Evolutionary conservation across 2,329 filamentous ascomycete species (phyloP), one percentile per base, ranked within the genome.

Genomic region (Ceratocystiopsis sp.): DNA sequence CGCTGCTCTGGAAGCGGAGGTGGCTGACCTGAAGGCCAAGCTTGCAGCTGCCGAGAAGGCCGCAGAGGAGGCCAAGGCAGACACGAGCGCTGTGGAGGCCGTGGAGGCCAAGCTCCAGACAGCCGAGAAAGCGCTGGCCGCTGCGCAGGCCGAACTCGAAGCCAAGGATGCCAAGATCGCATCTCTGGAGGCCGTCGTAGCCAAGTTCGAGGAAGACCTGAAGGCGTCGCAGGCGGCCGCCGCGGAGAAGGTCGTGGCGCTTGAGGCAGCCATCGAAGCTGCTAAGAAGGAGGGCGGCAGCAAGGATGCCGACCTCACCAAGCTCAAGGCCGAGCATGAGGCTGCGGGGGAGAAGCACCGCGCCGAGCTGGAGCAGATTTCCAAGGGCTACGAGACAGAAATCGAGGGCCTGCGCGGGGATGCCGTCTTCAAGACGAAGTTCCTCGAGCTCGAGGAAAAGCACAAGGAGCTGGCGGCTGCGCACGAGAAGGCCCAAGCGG

Each of bases 361-460:
- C 47, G 65, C 69, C 50, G 71, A 74, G 53, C 63, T 80, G 50
- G 64, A 71, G 55, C 67, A 66, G 47, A 57, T 79, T 43, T 73
- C 73, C 1, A 62, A 71, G 48, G 74, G 78, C 50, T 77, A 76
- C 49, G 70, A 78, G 54, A 65, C 68, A n/a, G 74, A 79, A 55
- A 78, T 80, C 43, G 74, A 78, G 52, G 69, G 69, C 45, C 66
- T 78, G 15, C 68, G 69, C 45, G 74, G 73, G 18, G 73, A 79
- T 48, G 73, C 75, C 14, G 71, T 71, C 54, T 75, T 76, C 59
- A 77, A 75, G 60, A 69, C 70, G 49, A 73, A 77, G 57, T 78
- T 72, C 47, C 67, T 75, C 46, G 70, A 73, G 35, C 64, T 80
- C 7, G 72, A 78, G 53, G 57, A 56, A 6, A 67, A 76, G 55